These are phyloP conservation scores for Chaetomium cochliodes DNA, from an alignment of 495 filamentous ascomycete genomes.

Conservation along the genomic window DNA sequence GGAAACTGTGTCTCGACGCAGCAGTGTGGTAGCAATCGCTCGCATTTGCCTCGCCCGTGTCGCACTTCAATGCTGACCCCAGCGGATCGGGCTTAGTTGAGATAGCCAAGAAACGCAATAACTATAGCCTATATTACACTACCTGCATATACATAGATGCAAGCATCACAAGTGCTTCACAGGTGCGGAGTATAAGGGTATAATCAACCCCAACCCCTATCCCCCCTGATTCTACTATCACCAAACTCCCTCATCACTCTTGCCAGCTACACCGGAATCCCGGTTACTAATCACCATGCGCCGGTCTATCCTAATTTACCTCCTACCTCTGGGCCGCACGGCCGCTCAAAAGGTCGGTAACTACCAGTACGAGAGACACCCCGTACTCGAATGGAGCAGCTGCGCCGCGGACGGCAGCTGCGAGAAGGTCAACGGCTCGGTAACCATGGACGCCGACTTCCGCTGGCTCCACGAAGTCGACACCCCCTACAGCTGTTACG, in stretches of 20 bases:
- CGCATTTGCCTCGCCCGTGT: background rate
- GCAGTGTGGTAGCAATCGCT: slow-evolving; percentile 2
- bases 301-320: slow-evolving; percentile 19
- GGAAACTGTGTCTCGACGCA: background rate
- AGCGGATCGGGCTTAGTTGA: background rate
- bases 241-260: background rate
- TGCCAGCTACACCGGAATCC: no score
- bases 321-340: slow-evolving; percentile 22
- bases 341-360: slow-evolving; percentile 54
- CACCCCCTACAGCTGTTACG: slow-evolving; percentile 43
- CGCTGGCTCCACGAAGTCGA: slow-evolving; percentile 45
- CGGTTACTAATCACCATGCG: background rate
- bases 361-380: slow-evolving; percentile 52
- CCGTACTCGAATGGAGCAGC: slow-evolving; percentile 54
- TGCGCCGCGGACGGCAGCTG: slow-evolving; percentile 52
- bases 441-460: slow-evolving; percentile 48
- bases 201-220: background rate
- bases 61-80: background rate
- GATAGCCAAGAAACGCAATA: slow-evolving; percentile 20
- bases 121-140: background rate
- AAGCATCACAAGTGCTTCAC: background rate
- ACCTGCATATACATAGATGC: background rate
- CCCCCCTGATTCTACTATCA: background rate
- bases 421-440: slow-evolving; percentile 35
- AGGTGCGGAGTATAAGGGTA: background rate